Evolutionary conservation across 2,329 filamentous ascomycete genomes (phyloP).

Genomic region (Verticillium albo-atrum): DNA sequence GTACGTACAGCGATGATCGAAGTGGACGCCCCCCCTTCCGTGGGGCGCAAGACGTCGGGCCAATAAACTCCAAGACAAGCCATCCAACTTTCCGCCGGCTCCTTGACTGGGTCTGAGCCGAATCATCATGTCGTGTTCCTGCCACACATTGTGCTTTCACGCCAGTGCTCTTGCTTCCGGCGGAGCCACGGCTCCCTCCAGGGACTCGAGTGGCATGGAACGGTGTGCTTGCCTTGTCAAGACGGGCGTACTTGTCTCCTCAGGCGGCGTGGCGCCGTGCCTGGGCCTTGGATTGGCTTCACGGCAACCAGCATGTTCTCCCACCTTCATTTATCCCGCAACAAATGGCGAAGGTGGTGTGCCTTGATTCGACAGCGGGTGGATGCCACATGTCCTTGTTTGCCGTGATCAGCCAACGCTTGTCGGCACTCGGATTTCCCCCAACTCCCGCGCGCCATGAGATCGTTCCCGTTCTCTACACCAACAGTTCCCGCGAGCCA

Average conservation of each 20-base stretch:
- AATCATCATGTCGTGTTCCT: not conserved
- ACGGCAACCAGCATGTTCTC: not conserved
- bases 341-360: not conserved
- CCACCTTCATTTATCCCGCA: not conserved
- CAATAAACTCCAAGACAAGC: not conserved
- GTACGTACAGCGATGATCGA: not conserved
- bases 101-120: not conserved
- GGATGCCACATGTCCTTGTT: not conserved
- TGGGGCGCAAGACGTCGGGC: not conserved
- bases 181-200: not conserved
- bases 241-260: not conserved
- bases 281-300: not conserved
- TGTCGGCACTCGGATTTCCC: not conserved
- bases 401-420: not conserved
- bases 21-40: not conserved
- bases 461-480: not conserved
- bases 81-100: not conserved
- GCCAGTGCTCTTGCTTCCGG: not conserved
- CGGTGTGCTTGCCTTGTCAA: not conserved
- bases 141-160: not conserved
- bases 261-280: not conserved
- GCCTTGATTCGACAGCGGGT: not conserved
- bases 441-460: not conserved
- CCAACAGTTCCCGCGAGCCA: not conserved
- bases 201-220: no score